phyloP scores from a whole-genome alignment of 345 rosid species.

The Carallia brachiata region DNA sequence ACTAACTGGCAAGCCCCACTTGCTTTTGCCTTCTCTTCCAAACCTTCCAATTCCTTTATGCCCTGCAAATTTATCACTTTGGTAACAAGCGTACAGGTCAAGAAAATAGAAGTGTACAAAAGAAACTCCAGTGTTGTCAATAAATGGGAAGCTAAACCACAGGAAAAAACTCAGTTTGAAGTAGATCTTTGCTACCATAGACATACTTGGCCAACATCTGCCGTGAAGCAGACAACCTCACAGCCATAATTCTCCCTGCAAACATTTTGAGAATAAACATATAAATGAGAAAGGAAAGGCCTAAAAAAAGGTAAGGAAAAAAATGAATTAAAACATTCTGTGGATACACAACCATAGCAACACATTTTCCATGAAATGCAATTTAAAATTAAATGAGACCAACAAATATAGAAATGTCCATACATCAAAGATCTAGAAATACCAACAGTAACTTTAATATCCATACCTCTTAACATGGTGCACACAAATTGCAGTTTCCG shows the following conservation, averaged over 20 bases:
- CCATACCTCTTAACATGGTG: no score
- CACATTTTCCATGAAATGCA: no score
- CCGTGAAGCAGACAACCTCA: slow-evolving; percentile 99
- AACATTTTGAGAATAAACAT: slow-evolving; percentile 8
- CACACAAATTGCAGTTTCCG: no score
- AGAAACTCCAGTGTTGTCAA: no score
- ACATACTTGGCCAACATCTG: slow-evolving; percentile 95
- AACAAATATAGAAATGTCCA: no score
- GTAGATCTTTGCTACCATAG: background rate
- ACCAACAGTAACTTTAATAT: no score
- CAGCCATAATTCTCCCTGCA: slow-evolving; percentile 95
- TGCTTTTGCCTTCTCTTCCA: slow-evolving; percentile 90
- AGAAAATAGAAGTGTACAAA: background rate
- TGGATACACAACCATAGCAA: no score
- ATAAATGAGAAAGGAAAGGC: background rate
- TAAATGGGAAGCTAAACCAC: no score
- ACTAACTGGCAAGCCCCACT: slow-evolving; percentile 95
- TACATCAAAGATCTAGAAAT: no score
- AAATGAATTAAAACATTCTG: no score
- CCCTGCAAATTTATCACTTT: slow-evolving; percentile 51
- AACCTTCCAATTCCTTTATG: slow-evolving; percentile 75
- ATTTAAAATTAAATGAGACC: no score
- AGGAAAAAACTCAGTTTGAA: background rate
- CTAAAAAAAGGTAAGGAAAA: background rate
- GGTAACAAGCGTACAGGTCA: slow-evolving; percentile 1